These are phyloP conservation scores for Apiotrichum domesticum DNA, from an alignment of 1,284 basidiomycete species.

Conservation along the genomic window DNA sequence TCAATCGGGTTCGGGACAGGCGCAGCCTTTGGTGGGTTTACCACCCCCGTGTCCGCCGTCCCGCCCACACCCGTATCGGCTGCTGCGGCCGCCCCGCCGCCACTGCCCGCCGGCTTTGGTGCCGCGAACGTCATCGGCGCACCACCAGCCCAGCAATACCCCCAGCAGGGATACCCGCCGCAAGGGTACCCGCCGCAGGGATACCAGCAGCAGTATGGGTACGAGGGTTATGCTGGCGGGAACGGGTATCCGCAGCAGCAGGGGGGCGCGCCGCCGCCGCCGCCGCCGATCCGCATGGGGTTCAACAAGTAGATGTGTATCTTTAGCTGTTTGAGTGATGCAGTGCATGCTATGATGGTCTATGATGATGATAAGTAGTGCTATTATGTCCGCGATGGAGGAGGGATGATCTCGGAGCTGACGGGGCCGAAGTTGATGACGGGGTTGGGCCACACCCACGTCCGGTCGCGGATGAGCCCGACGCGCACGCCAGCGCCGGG, in stretches of 20 bases:
- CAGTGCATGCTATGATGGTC: conserved; percentile 4
- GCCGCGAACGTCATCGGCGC: conserved; percentile 14
- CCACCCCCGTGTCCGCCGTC: conserved; percentile 8
- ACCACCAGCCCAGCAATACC: conserved; percentile 5
- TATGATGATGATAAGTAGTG: conserved; percentile 8
- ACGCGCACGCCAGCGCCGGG: conserved; percentile 31
- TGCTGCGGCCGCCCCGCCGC: conserved; percentile 2
- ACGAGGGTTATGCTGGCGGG: conserved; percentile 7
- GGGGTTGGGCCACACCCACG: conserved; percentile 25
- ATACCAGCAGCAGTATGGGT: conserved; percentile 11
- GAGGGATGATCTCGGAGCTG: conserved; percentile 1
- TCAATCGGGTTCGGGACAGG: conserved; percentile 10
- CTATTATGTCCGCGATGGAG: conserved; percentile 15
- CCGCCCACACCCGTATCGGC: conserved; percentile 47
- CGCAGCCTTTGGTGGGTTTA: conserved; percentile 50
- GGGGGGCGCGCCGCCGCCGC: conserved; percentile 27
- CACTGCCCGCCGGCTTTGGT: conserved; percentile 49
- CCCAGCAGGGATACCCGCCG: conserved; percentile 16
- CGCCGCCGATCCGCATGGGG: conserved; percentile 40
- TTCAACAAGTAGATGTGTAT: conserved; percentile 22
- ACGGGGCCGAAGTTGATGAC: conserved; percentile 10
- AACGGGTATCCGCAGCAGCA: conserved; percentile 19
- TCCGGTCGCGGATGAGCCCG: conserved; percentile 2
- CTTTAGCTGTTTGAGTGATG: conserved; percentile 1
- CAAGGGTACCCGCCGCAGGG: conserved; percentile 14